These are phyloP conservation scores for Neurospora crassa DNA, from an alignment of 2,329 filamentous ascomycete genomes.

Conservation along the genomic window DNA sequence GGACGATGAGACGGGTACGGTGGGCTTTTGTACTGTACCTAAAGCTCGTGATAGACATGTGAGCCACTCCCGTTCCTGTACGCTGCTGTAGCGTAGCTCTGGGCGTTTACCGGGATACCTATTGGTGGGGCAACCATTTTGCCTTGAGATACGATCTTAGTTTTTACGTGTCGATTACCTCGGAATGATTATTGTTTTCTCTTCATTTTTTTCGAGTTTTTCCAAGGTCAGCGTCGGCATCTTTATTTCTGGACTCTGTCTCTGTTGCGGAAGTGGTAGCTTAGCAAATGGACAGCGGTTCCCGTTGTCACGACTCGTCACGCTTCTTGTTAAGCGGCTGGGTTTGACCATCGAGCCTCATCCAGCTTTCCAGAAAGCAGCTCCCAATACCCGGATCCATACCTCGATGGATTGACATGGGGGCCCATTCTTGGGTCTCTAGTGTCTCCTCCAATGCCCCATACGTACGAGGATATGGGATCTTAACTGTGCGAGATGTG, in stretches of 20 bases:
- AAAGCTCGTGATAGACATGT: background rate
- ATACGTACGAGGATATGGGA: background rate
- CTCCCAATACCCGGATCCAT: background rate
- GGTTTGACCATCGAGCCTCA: background rate
- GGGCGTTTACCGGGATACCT: background rate
- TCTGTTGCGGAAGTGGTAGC: background rate
- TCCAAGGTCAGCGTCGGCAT: background rate
- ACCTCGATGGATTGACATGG: background rate
- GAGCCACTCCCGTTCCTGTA: background rate
- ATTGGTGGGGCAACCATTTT: background rate
- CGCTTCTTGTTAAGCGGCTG: background rate
- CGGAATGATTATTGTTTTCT: background rate
- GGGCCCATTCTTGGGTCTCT: background rate
- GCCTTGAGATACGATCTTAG: background rate
- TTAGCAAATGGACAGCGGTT: background rate
- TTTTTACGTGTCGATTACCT: background rate
- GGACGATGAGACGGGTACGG: background rate
- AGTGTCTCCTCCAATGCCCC: background rate
- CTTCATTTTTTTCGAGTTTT: background rate
- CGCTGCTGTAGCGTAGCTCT: background rate
- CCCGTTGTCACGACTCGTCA: background rate
- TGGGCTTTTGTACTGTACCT: background rate
- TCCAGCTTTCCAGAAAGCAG: background rate
- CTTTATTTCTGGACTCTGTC: background rate
- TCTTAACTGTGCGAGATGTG: background rate